A percentile compares a stretch with the other conserved stretches of the same genome.
These are phyloP conservation scores for Aspergillus cristatus DNA, from an alignment of 495 filamentous ascomycete species.

Conservation along the genomic window DNA sequence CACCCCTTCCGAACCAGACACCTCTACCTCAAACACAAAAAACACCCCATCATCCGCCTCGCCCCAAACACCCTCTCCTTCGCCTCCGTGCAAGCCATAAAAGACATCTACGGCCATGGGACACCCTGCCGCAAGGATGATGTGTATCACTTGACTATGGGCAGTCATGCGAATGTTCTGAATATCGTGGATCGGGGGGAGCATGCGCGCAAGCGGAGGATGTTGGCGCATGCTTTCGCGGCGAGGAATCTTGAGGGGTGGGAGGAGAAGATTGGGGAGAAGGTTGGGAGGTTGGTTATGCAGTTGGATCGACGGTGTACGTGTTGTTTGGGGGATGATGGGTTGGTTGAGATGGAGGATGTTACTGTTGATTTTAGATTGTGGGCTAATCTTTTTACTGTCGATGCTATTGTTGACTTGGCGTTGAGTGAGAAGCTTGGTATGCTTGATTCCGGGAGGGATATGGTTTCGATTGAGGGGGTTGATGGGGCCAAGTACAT, in stretches of 20 bases:
- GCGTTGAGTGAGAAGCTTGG: slow-evolving; percentile 28
- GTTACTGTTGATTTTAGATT: not conserved
- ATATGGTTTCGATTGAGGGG: slow-evolving; percentile 13
- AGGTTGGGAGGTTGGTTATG: slow-evolving; percentile 17
- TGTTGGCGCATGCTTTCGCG: slow-evolving; percentile 32
- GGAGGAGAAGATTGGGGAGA: slow-evolving; percentile 37
- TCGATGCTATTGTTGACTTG: slow-evolving; percentile 34
- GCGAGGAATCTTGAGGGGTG: slow-evolving; percentile 32
- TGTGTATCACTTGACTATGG: slow-evolving; percentile 22
- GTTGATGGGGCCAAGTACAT: slow-evolving; percentile 14
- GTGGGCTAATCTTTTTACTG: slow-evolving; percentile 10
- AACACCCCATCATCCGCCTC: slow-evolving; percentile 19
- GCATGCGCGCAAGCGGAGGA: slow-evolving; percentile 25
- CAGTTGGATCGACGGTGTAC: slow-evolving; percentile 13
- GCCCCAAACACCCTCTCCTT: slow-evolving; percentile 37
- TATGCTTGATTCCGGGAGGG: slow-evolving; percentile 29
- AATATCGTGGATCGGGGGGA: slow-evolving; percentile 23
- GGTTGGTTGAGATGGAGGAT: too few species aligned
- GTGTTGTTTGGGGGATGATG: not conserved
- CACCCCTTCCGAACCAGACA: not conserved
- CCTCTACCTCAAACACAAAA: not conserved
- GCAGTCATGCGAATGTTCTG: slow-evolving; percentile 21
- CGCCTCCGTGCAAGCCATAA: slow-evolving; percentile 24
- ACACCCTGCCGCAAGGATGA: slow-evolving; percentile 31
- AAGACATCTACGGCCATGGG: slow-evolving; percentile 40